Evolutionary conservation across 176 grass and related monocot genomes (phyloP), one percentile per base, ranked within the genome.

Genomic region (Triticum urartu): DNA sequence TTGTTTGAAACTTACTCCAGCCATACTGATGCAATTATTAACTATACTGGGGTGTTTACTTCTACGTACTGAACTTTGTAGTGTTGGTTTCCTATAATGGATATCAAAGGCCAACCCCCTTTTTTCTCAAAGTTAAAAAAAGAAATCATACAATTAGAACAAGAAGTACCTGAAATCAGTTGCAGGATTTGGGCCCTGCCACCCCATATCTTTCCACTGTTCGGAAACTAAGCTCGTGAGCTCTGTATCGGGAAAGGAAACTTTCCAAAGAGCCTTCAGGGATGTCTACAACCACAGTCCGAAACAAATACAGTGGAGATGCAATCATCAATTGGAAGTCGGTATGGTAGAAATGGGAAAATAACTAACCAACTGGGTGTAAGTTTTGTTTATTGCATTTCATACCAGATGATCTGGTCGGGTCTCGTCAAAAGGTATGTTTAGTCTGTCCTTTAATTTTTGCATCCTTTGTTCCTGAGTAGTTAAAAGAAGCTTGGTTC

Each of bases 171-270:
- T 98, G 87, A 95, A 98, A 88, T 98, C 96, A 61, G 96, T 98
- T 1, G 90, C 87, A 42, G 96, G 96, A 66, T 98, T 94, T 63
- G 85, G 66, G 26, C 92, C 93, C 86, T 95, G 96, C 96, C 93
- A 98, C 9, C 93, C 93, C 90, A 98, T 95, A 24, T 95, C 93
- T 77, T 98, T 98, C 93, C 96, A 98, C 79, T 95, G 93, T 12
- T 92, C 93, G 52, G 96, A 95, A 84, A 98, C 88, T 78, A 98
- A 67, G 69, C 90, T 63, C 40, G 81, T 85, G 39, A 94, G 75
- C 86, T 95, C 87, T 89, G 69, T 91, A 72, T 92, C 90, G 15
- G 91, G 93, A 75, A 91, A 98, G 5, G 92, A 98, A 75, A 68
- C 72, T 67, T 91, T 83, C 93, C 93, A 98, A 64, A 98, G 93